Conservation (phyloP, 164 flowering plant genomes). For the Piper betle region DNA sequence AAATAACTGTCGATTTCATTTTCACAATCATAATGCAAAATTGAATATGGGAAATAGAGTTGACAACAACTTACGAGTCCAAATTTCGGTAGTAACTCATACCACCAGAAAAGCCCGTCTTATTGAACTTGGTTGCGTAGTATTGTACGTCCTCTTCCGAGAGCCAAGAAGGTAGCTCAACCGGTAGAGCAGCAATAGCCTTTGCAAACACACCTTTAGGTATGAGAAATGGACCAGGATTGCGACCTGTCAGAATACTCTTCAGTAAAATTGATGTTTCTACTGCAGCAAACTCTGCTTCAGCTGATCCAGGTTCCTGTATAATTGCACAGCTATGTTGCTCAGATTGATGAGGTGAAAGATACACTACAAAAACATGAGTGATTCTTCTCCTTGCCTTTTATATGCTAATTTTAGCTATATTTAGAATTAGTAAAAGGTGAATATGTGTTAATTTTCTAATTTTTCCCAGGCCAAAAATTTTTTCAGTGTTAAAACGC, state of each 20-base stretch:
- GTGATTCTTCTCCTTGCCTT: too few relatives aligned
- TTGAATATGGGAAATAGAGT: not conserved
- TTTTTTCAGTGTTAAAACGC: too few relatives aligned
- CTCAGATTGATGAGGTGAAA: too few relatives aligned
- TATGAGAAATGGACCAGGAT: constrained; percentile 19
- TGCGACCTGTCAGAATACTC: constrained; percentile 22
- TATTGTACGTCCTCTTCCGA: constrained; percentile 37
- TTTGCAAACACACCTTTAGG: constrained; percentile 35
- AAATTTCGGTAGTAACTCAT: constrained; percentile 44
- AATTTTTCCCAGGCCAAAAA: too few relatives aligned
- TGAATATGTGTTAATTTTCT: too few relatives aligned
- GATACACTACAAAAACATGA: too few relatives aligned
- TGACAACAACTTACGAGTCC: constrained; percentile 24
- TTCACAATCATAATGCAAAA: too few relatives aligned
- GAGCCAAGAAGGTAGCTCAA: constrained; percentile 34
- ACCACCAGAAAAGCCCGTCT: constrained; percentile 41
- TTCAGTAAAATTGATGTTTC: constrained; percentile 32
- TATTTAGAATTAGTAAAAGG: too few relatives aligned
- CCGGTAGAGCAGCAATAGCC: constrained; percentile 14
- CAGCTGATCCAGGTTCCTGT: constrained; percentile 48
- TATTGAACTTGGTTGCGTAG: constrained; percentile 34
- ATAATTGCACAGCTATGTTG: not conserved
- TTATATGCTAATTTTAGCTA: too few relatives aligned
- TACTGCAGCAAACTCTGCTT: constrained; percentile 32
- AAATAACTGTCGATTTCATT: too few relatives aligned